Base-by-base conservation (phyloP, 768 basidiomycete genomes). In the Rhodotorula kratochvilovae region DNA sequence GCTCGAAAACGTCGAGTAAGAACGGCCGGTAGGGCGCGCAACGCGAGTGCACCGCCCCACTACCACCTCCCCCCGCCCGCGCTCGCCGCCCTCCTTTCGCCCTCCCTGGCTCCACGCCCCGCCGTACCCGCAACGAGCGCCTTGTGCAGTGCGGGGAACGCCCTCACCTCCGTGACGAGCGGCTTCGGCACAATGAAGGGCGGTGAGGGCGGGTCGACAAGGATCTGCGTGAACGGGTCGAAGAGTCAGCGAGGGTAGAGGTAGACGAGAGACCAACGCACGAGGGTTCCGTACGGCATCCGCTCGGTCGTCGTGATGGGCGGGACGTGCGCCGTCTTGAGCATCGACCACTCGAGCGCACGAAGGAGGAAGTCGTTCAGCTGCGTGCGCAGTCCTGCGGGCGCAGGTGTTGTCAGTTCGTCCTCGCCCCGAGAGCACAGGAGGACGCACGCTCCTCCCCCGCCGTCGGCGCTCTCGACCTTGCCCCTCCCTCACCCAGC, bases 361-460 rank as follows among this genome's bases (percentile, higher is more conserved):
- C 72, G 68, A 2, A 73, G 62, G 19, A 70, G 59, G 33, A 73
- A 73, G 51, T 73, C 72, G 66, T 70, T 63, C 10, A 73, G 72
- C 48, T 73, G 72, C 1, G 68, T 46, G 27, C 68, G 72, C 0
- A 70, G 53, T 43, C 62, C 72, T 73, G 66, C n/a, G 33, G 12
- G n/a, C n/a, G n/a, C n/a, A n/a, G n/a, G n/a, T n/a, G 46, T 13
- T 39, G 27, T 8, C 36, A 8, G 3, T 17, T 7, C 1, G 39
- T 6, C 23, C 27, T 21, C 3, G 1, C 29, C 16, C 2, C 0
- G 17, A 12, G 23, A 5, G 21, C 4, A 19, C 21, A 33, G 31
- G 3, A 19, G 10, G 5, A 42, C 31, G 23, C 46, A 70, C 72
- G 62, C 36, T 64, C 72, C 55, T 58, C 68, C 43, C 16, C 59